Conservation (phyloP, 305 asterid genomes). For the Fraxinus albicans region DNA sequence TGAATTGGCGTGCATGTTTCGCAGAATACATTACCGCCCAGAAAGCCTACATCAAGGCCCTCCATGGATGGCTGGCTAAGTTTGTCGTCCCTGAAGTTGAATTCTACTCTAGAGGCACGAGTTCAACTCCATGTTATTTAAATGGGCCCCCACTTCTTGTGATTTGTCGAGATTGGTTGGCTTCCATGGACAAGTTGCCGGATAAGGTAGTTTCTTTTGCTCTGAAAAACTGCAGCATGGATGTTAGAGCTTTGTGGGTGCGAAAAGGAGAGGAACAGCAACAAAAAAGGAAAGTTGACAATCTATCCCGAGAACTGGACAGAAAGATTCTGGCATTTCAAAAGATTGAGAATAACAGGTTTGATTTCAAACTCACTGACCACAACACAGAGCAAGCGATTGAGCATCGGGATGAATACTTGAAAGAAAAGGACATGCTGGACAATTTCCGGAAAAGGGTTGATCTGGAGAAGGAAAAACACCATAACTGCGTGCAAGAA, state of each 20-base stretch:
- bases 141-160: constrained; percentile 60
- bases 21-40: constrained; percentile 56
- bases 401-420: constrained; percentile 43
- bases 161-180: constrained; percentile 63
- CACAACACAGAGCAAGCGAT: constrained; percentile 30
- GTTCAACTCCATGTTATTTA: constrained; percentile 26
- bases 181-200: constrained; percentile 56
- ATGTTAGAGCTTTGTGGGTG: constrained; percentile 73
- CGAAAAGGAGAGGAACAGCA: constrained; percentile 78
- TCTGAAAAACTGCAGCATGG: constrained; percentile 67
- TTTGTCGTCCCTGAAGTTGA: constrained; percentile 59
- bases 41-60: constrained; percentile 57
- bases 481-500: constrained; percentile 61
- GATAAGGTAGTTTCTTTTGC: constrained; percentile 59
- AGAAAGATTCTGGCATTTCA: constrained; percentile 53
- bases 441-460: constrained; percentile 59
- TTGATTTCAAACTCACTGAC: constrained; percentile 52
- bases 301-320: constrained; percentile 68
- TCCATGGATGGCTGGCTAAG: constrained; percentile 78
- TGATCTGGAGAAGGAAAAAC: constrained; percentile 72
- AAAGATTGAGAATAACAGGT: constrained; percentile 52
- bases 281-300: constrained; percentile 67
- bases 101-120: constrained; percentile 36
- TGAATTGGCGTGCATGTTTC: constrained; percentile 78
- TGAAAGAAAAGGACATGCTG: constrained; percentile 47